Base-by-base conservation (phyloP, 768 basidiomycete species). In the Auricularia sp. region DNA sequence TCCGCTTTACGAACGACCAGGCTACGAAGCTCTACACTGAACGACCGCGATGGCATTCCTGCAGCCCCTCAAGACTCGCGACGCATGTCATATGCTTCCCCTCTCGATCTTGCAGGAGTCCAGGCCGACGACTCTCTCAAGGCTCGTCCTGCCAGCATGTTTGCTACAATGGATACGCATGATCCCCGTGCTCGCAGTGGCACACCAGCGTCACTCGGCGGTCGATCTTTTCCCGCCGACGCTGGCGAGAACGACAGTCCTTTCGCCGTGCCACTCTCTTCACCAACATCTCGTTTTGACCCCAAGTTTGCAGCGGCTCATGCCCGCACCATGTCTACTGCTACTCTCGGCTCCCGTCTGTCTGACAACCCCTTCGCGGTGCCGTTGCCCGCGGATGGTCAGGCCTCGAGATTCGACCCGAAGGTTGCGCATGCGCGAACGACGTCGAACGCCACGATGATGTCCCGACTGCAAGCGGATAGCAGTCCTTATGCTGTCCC, bases 321-420 rank as follows among this genome's bases (percentile, higher is more conserved):
- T 47, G 72, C 69, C 44, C 79, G 80, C 58, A 76, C 77, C 16
- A 68, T 72, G 65, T 83, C 82, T 7, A 80, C 77, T 64, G 84
- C 76, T 8, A 83, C 80, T 6, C 70, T 83, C 74, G 77, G 76
- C 21, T 77, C 79, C 29, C 79, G 79, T 58, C 65, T 75, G 13
- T 29, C 29, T 29, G 80, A 85, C 62, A 90, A 88, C 71, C 85
- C 86, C 16, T 92, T 92, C 71, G 81, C 85, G 36, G 74, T 91
- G 37, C 82, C 85, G 54, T 83, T 86, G 47, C 86, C 87, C 29
- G 82, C 82, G n/a, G 75, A 78, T 10, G 75, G 82, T 8, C 81
- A 83, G 54, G 80, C 83, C 29, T 91, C 89, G 21, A 82, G 86
- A 37, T 90, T 93, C 72, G 92, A 94, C 73, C 90, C 90, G n/a